Percentiles rank a stretch among this genome's conserved stretches.
phyloP scores from a whole-genome alignment of 768 basidiomycete species.

The Fomitopsis pulvina region DNA sequence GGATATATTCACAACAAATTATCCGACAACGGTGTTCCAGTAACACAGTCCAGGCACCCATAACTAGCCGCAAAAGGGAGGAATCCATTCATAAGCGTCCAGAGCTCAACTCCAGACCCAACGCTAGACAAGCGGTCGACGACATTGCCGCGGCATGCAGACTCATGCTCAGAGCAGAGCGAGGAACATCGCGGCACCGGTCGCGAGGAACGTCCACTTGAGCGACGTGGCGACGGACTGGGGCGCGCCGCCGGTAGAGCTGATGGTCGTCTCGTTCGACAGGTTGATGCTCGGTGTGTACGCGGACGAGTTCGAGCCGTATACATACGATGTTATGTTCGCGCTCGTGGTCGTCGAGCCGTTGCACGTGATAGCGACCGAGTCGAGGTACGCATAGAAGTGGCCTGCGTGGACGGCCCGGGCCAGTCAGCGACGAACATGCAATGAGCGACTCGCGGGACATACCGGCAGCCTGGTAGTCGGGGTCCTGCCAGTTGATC shows the following conservation, averaged over 20 bases:
- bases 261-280: constrained; percentile 52
- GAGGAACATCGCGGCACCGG: constrained; percentile 2
- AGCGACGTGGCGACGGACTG: constrained; percentile 2
- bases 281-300: constrained; percentile 48
- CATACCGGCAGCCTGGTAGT: constrained; percentile 61
- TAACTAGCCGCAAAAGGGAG: no score
- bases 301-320: constrained; percentile 46
- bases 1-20: not conserved
- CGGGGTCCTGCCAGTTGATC: constrained; percentile 78
- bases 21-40: not conserved
- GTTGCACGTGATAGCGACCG: constrained; percentile 57
- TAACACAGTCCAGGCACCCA: not conserved
- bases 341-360: constrained; percentile 37
- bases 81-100: no score
- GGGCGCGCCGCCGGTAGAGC: constrained; percentile 23
- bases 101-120: not conserved
- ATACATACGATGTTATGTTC: constrained; percentile 58
- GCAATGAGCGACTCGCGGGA: constrained; percentile 1
- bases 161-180: not conserved
- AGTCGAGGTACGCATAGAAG: constrained; percentile 60
- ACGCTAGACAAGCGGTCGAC: not conserved
- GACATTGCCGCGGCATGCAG: not conserved
- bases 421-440: not conserved
- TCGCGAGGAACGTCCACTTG: not conserved
- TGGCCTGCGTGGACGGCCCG: constrained; percentile 37